Percentiles rank a stretch among this genome's conserved stretches.
Evolutionary conservation across 257 asterid genomes (phyloP).

Genomic region (Prunella vulgaris): DNA sequence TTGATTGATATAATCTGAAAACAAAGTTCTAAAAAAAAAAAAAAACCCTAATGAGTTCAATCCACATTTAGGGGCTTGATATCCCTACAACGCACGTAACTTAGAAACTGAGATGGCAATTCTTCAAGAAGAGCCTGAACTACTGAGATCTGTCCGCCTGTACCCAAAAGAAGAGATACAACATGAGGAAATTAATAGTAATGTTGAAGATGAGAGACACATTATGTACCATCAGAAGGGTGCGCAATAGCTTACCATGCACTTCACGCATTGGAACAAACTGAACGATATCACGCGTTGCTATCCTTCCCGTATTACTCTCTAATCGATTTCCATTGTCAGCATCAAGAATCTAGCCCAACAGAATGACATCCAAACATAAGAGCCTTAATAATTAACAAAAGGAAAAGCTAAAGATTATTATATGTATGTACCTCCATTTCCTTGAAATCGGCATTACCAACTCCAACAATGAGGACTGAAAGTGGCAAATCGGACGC

Average conservation of each 20-base stretch:
- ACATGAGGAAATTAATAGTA: neutral
- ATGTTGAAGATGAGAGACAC: neutral
- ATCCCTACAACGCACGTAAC: conserved; percentile 65
- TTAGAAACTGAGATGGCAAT: conserved; percentile 68
- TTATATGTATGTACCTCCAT: conserved; percentile 49
- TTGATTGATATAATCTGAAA: neutral
- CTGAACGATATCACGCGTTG: conserved; percentile 77
- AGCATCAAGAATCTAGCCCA: conserved; percentile 56
- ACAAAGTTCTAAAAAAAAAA: neutral
- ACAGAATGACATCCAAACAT: neutral
- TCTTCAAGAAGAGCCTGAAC: conserved; percentile 73
- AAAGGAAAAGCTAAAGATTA: neutral
- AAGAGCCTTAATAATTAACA: no score
- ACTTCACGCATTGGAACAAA: conserved; percentile 88
- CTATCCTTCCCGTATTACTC: conserved; percentile 67
- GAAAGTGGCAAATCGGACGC: conserved; percentile 85
- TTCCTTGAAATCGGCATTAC: conserved; percentile 62
- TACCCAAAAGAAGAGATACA: neutral
- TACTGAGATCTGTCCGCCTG: conserved; percentile 59
- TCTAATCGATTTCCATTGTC: conserved; percentile 63
- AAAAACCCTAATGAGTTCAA: neutral
- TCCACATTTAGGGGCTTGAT: conserved; percentile 47
- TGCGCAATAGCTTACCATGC: conserved; percentile 36
- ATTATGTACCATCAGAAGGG: neutral
- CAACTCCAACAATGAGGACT: conserved; percentile 75